Evolutionary conservation across 2,329 filamentous ascomycete genomes (phyloP).

Genomic region (Fusarium sp.): DNA sequence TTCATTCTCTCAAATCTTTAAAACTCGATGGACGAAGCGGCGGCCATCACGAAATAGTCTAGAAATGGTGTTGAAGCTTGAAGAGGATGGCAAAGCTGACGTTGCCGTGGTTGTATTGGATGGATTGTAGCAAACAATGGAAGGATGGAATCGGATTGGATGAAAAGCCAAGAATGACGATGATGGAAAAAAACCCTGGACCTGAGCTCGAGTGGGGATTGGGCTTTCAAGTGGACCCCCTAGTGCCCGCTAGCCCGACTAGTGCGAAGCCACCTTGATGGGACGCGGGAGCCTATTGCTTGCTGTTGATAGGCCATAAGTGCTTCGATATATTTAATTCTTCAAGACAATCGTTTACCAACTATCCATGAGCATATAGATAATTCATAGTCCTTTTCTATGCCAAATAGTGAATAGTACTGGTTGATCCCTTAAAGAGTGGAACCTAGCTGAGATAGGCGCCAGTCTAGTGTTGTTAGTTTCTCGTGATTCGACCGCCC

Average conservation of each 20-base stretch:
- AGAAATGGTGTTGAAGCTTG: background rate
- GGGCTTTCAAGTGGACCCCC: background rate
- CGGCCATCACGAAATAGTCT: background rate
- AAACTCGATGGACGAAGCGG: conserved; percentile 31
- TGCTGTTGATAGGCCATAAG: background rate
- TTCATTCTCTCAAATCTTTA: conserved; percentile 40
- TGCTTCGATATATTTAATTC: background rate
- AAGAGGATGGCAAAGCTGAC: background rate
- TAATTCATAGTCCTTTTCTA: background rate
- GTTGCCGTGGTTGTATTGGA: conserved; percentile 1
- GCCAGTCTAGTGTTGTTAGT: background rate
- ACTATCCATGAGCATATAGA: background rate
- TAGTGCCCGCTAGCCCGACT: background rate
- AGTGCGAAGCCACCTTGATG: background rate
- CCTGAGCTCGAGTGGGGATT: background rate
- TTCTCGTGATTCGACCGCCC: background rate
- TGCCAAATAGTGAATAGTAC: background rate
- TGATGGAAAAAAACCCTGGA: background rate
- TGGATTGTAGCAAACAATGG: conserved; percentile 6
- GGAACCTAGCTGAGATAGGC: background rate
- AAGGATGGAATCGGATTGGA: background rate
- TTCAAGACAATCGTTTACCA: background rate
- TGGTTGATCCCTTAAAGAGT: background rate
- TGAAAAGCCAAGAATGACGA: background rate
- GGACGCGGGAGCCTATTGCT: background rate